phyloP scores from a whole-genome alignment of 2,329 filamentous ascomycete species.

The Pyricularia sp. region DNA sequence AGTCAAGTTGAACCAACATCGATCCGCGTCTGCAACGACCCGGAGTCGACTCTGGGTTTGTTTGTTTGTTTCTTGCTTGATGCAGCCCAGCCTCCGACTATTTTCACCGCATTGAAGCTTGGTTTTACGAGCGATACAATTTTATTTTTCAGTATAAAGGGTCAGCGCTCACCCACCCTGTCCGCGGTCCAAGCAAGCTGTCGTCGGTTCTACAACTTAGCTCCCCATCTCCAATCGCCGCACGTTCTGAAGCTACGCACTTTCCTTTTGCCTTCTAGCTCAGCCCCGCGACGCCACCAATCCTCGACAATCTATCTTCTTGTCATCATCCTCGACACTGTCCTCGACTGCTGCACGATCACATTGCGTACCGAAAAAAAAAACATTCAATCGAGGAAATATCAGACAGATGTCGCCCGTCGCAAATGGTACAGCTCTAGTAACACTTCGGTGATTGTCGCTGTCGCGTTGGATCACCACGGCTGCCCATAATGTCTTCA shows the following conservation, averaged over 20 bases:
- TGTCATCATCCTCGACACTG: too few species aligned
- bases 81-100: not conserved
- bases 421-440: not conserved
- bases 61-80: not conserved
- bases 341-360: not conserved
- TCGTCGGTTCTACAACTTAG: not conserved
- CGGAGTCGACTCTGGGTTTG: not conserved
- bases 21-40: not conserved
- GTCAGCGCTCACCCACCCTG: too few species aligned
- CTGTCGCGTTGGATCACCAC: not conserved
- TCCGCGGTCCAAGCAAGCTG: too few species aligned
- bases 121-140: not conserved
- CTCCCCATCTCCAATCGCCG: not conserved
- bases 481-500: not conserved
- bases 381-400: not conserved
- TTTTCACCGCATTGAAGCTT: not conserved
- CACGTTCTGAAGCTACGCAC: not conserved
- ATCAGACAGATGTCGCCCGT: slow-evolving; percentile 1
- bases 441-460: slow-evolving; percentile 2
- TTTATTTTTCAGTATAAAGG: not conserved
- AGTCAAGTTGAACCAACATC: not conserved
- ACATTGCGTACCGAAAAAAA: not conserved
- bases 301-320: not conserved
- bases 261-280: not conserved
- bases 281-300: slow-evolving; percentile 3